phyloP scores from a whole-genome alignment of 257 asterid genomes.

The Fraxinus quadrangulata region DNA sequence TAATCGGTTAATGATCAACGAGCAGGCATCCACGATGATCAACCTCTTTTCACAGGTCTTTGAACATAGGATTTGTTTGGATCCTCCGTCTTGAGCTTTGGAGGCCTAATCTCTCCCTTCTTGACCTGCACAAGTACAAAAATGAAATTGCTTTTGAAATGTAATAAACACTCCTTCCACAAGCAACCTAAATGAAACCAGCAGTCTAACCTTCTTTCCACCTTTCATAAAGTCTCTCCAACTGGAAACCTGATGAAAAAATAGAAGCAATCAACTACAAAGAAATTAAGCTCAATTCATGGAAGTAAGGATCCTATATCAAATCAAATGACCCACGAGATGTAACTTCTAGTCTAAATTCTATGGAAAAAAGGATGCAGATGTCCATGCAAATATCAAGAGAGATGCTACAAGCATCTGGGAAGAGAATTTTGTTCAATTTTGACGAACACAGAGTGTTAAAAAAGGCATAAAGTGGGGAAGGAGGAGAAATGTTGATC shows the following conservation, averaged over 20 bases:
- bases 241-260: constrained; percentile 75
- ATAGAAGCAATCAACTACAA: background rate
- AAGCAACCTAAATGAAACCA: background rate
- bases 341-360: background rate
- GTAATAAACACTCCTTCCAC: background rate
- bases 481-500: background rate
- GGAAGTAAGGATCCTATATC: background rate
- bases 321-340: background rate
- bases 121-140: constrained; percentile 51
- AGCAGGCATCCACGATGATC: constrained; percentile 4
- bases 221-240: constrained; percentile 99
- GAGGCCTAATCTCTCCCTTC: constrained; percentile 97
- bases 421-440: background rate
- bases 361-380: background rate
- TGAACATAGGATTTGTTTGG: constrained; percentile 98
- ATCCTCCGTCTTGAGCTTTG: constrained; percentile 98
- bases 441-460: background rate
- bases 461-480: background rate
- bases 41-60: constrained; percentile 85
- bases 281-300: background rate
- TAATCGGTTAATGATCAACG: constrained; percentile 3
- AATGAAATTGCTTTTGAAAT: background rate
- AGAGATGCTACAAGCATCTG: background rate
- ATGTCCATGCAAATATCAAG: background rate
- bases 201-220: constrained; percentile 76